Percentiles rank a stretch among this genome's conserved stretches.
These are phyloP conservation scores for Annona squamosa DNA, from an alignment of 164 flowering plant species.

Conservation along the genomic window DNA sequence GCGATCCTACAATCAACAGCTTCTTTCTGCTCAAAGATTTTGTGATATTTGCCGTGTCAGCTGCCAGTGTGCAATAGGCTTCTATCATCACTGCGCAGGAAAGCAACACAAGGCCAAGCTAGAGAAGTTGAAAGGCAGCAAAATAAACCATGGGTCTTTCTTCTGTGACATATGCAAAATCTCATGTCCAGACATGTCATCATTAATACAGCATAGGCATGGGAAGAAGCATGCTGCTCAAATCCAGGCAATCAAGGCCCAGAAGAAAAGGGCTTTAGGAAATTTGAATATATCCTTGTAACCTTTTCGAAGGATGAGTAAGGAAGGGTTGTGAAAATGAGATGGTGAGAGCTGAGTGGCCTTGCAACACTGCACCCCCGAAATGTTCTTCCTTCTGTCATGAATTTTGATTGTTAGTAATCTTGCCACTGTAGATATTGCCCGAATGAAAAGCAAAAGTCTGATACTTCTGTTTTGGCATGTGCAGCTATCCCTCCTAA, in stretches of 20 bases:
- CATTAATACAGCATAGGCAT: background rate
- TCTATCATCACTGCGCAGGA: background rate
- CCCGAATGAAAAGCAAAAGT: too few relatives aligned
- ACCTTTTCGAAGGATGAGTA: background rate
- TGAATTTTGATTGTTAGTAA: too few relatives aligned
- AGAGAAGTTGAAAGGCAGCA: background rate
- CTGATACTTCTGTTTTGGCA: too few relatives aligned
- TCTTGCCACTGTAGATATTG: too few relatives aligned
- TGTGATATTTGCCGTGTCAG: background rate
- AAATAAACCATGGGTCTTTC: background rate
- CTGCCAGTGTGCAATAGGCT: background rate
- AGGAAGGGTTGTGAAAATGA: background rate
- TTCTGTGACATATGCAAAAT: background rate
- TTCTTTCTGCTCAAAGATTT: background rate
- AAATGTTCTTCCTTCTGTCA: too few relatives aligned
- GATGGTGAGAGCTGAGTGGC: background rate
- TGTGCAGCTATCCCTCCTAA: too few relatives aligned
- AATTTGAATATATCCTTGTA: too few relatives aligned
- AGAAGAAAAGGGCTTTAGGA: background rate
- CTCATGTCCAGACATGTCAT: background rate
- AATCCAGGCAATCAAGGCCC: background rate
- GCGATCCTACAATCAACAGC: background rate
- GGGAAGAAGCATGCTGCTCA: slow-evolving; percentile 3
- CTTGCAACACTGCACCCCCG: background rate
- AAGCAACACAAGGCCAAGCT: slow-evolving; percentile 2